Percentiles rank a stretch among this genome's conserved stretches.
These are phyloP conservation scores for Plasmodium falciparum DNA, from an alignment of 169 alveolate species.

Conservation along the genomic window DNA sequence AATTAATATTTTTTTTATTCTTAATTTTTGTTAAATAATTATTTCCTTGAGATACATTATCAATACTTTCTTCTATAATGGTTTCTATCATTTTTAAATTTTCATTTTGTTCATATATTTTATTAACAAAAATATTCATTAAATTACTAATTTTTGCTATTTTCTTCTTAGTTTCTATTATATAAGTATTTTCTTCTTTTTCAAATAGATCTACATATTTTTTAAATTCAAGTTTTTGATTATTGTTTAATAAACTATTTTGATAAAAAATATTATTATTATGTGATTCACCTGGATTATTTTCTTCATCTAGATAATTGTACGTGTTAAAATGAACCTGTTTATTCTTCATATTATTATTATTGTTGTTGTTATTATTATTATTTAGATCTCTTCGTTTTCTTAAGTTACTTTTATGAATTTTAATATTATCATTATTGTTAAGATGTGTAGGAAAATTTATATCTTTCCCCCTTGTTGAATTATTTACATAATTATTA, in stretches of 20 bases:
- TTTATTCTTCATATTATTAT: conserved; percentile 5
- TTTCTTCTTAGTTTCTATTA: conserved; percentile 69
- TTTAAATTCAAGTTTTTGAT: conserved; percentile 58
- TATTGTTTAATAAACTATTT: background rate
- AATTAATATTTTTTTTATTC: conserved; percentile 60
- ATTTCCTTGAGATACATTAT: conserved; percentile 69
- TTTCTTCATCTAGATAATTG: conserved; percentile 21
- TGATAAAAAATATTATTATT: conserved; percentile 1
- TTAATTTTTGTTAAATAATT: conserved; percentile 48
- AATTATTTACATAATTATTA: background rate
- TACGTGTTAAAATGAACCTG: conserved; percentile 8
- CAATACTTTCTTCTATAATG: conserved; percentile 66
- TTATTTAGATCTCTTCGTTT: conserved; percentile 1
- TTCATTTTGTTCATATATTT: conserved; percentile 74
- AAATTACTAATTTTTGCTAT: conserved; percentile 67
- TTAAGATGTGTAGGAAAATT: background rate
- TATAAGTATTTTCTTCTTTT: conserved; percentile 70
- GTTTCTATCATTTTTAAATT: conserved; percentile 64
- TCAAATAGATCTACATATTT: conserved; percentile 66
- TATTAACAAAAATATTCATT: conserved; percentile 68
- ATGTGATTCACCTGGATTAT: conserved; percentile 1
- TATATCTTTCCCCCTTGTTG: background rate
- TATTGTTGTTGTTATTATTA: background rate
- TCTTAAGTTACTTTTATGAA: conserved; percentile 8
- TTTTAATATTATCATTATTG: background rate